These are phyloP conservation scores for Thalia dealbata DNA, from an alignment of 176 grass and related monocot species.

Conservation along the genomic window DNA sequence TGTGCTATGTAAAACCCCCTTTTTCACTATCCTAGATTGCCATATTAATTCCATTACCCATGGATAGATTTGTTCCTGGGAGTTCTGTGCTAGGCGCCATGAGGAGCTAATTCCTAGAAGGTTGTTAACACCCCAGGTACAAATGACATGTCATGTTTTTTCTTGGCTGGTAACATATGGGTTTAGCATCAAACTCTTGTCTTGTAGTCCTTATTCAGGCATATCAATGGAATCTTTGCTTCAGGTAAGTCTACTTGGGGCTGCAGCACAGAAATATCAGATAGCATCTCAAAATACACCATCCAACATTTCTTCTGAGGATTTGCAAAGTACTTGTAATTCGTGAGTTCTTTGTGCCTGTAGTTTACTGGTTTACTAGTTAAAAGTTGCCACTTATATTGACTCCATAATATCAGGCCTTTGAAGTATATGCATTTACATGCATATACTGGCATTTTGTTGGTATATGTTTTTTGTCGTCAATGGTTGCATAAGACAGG, in stretches of 20 bases:
- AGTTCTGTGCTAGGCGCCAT: slow-evolving; percentile 84
- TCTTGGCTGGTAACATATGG: background rate
- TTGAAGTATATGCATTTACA: no score
- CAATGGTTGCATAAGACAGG: no score
- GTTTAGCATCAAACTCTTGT: background rate
- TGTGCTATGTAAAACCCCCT: background rate
- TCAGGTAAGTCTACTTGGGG: slow-evolving; percentile 77
- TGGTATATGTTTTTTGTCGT: no score
- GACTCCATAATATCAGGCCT: no score
- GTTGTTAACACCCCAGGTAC: slow-evolving; percentile 78
- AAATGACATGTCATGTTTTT: background rate
- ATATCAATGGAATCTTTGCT: slow-evolving; percentile 13
- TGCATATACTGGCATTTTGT: no score
- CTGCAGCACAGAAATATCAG: slow-evolving; percentile 82
- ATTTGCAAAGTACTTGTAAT: slow-evolving; percentile 86
- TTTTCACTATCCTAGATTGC: background rate
- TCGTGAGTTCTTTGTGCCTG: slow-evolving; percentile 54
- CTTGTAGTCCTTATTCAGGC: background rate
- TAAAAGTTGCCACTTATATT: no score
- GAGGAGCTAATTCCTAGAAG: slow-evolving; percentile 95
- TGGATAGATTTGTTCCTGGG: slow-evolving; percentile 92
- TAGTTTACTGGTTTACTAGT: background rate
- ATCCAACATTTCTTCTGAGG: slow-evolving; percentile 45
- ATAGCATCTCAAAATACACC: slow-evolving; percentile 48
- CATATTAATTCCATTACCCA: background rate